Evolutionary conservation across 1,284 basidiomycete genomes (phyloP).

Genomic region (Trametes hirsuta): DNA sequence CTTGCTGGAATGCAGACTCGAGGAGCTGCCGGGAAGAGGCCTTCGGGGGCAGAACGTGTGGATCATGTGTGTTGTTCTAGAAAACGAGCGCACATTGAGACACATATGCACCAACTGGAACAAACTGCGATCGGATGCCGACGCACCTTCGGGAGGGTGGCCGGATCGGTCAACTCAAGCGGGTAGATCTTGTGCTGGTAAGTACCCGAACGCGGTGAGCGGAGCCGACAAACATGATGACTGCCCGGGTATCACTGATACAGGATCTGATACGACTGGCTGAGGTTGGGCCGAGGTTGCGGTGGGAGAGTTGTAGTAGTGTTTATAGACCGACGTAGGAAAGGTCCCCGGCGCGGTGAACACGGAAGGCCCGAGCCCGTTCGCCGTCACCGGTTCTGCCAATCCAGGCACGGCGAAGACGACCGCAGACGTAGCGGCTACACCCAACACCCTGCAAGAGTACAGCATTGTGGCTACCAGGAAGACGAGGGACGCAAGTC

Average conservation of each 20-base stretch:
- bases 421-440: conserved; percentile 11
- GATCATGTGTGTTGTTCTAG: conserved; percentile 61
- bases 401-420: conserved; percentile 13
- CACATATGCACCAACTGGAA: neutral
- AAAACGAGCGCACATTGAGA: neutral
- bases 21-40: conserved; percentile 49
- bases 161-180: conserved; percentile 59
- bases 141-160: conserved; percentile 51
- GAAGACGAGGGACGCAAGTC: conserved; percentile 1
- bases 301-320: conserved; percentile 74
- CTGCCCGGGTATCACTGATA: conserved; percentile 45
- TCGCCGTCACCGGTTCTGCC: conserved; percentile 12
- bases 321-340: conserved; percentile 61
- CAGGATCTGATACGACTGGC: conserved; percentile 70
- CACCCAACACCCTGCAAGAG: conserved; percentile 11
- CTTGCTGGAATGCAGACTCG: conserved; percentile 54
- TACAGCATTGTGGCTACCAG: conserved; percentile 16
- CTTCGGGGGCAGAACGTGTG: conserved; percentile 63
- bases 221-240: neutral
- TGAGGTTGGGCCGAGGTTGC: conserved; percentile 69
- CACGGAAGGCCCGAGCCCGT: conserved; percentile 43
- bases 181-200: conserved; percentile 59
- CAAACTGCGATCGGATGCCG: too few species aligned
- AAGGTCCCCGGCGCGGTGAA: conserved; percentile 66
- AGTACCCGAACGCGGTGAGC: neutral